Evolutionary conservation across 2,329 filamentous ascomycete species (phyloP).

Genomic region (Hirsutella thompsonii): DNA sequence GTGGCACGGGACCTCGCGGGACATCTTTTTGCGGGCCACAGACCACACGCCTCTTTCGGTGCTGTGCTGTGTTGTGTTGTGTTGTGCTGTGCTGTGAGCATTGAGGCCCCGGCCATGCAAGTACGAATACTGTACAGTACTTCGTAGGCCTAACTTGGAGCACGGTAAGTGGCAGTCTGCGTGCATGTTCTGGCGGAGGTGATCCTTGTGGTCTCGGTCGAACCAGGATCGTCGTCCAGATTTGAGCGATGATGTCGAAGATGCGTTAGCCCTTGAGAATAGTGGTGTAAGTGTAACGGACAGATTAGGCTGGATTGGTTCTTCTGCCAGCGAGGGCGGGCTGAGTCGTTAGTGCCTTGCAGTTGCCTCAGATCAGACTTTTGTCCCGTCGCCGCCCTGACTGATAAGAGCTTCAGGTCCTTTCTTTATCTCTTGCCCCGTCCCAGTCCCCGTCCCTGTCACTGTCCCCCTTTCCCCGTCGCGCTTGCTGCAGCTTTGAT

Average conservation of each 20-base stretch:
- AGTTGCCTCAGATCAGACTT: slow-evolving; percentile 1
- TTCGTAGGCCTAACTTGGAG: no score
- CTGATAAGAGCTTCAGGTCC: slow-evolving; percentile 2
- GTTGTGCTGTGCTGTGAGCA: neutral
- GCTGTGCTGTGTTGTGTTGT: no score
- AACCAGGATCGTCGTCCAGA: no score
- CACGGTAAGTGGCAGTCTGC: no score
- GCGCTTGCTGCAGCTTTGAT: no score
- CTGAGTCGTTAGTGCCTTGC: slow-evolving; percentile 1
- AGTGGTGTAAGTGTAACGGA: neutral
- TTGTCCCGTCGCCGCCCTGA: neutral
- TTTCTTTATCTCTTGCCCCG: neutral
- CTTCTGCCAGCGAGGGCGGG: neutral
- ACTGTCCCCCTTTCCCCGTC: neutral
- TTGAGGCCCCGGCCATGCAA: neutral
- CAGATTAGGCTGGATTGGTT: no score
- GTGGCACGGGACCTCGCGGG: neutral
- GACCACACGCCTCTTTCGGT: neutral
- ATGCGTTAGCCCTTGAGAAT: neutral
- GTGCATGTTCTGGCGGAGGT: no score
- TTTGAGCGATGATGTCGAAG: no score
- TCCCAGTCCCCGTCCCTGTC: neutral
- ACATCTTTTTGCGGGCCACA: neutral
- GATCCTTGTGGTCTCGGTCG: no score
- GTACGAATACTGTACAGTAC: no score